Evolutionary conservation across 352 stramenopile species (phyloP).

Genomic region (Pythium phragmitis): DNA sequence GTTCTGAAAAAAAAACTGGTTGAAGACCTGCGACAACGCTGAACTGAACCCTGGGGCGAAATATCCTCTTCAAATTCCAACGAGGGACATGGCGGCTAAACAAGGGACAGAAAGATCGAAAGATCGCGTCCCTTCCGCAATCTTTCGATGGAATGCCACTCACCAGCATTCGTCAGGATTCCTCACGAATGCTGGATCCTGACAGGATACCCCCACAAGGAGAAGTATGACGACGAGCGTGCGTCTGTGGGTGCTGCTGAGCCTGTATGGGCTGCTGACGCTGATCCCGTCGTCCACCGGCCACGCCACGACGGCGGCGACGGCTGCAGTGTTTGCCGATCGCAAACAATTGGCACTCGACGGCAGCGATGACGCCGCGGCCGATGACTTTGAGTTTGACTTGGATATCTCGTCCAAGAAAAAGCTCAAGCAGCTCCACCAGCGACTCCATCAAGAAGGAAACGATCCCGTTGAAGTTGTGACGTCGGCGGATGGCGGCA

Average conservation of each 20-base stretch:
- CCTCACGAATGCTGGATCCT: too few relatives aligned
- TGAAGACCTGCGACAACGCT: background rate
- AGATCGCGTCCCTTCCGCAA: conserved; percentile 15
- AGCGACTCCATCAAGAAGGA: conserved; percentile 8
- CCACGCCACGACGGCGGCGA: background rate
- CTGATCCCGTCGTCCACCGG: background rate
- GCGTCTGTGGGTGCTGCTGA: background rate
- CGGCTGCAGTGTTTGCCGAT: background rate
- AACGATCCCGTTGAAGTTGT: conserved; percentile 4
- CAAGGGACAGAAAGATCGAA: conserved; percentile 20
- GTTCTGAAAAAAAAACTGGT: too few relatives aligned
- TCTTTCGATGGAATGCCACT: conserved; percentile 1
- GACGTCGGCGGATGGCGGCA: background rate
- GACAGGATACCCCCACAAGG: background rate
- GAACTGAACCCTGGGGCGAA: too few relatives aligned
- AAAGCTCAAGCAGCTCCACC: conserved; percentile 15
- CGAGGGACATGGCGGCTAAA: background rate
- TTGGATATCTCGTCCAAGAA: conserved; percentile 28
- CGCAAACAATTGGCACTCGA: conserved; percentile 6
- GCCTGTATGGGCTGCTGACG: background rate
- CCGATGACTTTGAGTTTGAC: conserved; percentile 27
- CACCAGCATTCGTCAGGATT: too few relatives aligned
- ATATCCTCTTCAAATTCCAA: background rate
- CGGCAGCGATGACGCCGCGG: conserved; percentile 8
- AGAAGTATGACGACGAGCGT: background rate